Evolutionary conservation across 83 land plant species (phyloP), one percentile per base, ranked within the genome.

Genomic region (Picea abies): DNA sequence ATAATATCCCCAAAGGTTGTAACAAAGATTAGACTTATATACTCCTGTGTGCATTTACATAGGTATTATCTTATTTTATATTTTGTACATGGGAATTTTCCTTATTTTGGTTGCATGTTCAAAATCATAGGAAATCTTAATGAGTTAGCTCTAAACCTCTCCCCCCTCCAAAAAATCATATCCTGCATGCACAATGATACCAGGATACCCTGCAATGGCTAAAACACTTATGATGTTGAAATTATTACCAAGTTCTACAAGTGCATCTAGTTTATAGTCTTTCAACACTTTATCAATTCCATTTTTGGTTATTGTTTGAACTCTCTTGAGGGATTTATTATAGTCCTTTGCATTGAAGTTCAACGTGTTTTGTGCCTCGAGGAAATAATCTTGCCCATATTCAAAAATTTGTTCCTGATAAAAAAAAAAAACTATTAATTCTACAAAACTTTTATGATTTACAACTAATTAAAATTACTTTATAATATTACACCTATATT

Each of bases 161-260:
- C 20, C 81, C 68, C 10, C 95, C 95, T 3, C 88, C 85, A 75
- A 93, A 93, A 39, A 76, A 84, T 35, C 63, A 26, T 88, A 88
- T 32, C 89, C 94, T 26, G 90, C 94, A 76, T 92, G 94, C 5
- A 90, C 90, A 78, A 67, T 87, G 15, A 92, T 88, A 23, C 89
- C 92, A 15, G 94, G 94, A 71, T 86, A 92, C 32, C 92, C 90
- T 12, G 87, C 90, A 60, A 90, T 88, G 39, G 90, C 94, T 52
- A 85, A 83, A 39, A 90, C 63, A 1, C 70, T 0, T n/a, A n/a
- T n/a, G n/a, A n/a, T n/a, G 19, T 78, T 2, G 15, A 80, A 22
- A 52, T 35, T 62, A 0, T 73, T 10, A 19, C 60, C 80, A 22
- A 83, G 87, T 69, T 85, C 80, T 19, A 88, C 86, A 26, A 90